Conservation (phyloP, 2,329 filamentous ascomycete species). For the Colletotrichum musae region DNA sequence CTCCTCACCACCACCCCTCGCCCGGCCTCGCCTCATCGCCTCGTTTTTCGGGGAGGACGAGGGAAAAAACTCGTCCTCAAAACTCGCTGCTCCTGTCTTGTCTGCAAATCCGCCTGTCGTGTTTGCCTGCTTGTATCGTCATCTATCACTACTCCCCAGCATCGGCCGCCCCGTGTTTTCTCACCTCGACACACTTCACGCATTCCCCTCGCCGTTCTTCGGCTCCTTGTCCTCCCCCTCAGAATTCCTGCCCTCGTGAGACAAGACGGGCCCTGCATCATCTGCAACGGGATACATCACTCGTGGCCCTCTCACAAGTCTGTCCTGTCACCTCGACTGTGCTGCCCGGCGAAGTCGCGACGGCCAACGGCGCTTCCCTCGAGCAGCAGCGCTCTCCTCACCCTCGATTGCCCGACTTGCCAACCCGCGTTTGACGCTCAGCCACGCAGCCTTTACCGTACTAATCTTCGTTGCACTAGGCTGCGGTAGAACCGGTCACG, state of each 20-base stretch:
- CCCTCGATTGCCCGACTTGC: constrained; percentile 1
- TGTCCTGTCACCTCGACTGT: constrained; percentile 31
- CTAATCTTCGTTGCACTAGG: constrained; percentile 35
- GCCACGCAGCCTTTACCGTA: constrained; percentile 20
- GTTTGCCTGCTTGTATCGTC: constrained; percentile 28
- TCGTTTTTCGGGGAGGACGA: constrained; percentile 10
- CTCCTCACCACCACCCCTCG: constrained; percentile 20
- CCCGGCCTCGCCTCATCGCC: constrained; percentile 21
- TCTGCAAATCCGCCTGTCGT: constrained; percentile 19
- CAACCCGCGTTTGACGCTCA: constrained; percentile 12
- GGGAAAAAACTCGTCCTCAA: constrained; percentile 4
- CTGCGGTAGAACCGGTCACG: constrained; percentile 37
- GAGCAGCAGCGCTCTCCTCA: constrained; percentile 7
- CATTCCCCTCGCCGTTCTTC: constrained; percentile 16
- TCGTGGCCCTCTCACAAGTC: constrained; percentile 38
- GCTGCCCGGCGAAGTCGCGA: constrained; percentile 31
- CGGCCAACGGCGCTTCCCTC: constrained; percentile 22
- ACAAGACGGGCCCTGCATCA: constrained; percentile 36
- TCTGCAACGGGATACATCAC: constrained; percentile 38
- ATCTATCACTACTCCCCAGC: constrained; percentile 23
- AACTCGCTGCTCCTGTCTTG: not conserved
- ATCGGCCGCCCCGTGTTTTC: constrained; percentile 28
- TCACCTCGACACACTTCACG: constrained; percentile 20
- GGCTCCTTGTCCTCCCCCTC: constrained; percentile 28
- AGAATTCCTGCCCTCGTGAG: constrained; percentile 31